phyloP scores from a whole-genome alignment of 352 stramenopile species.

The Globisporangium megalacanthum region DNA sequence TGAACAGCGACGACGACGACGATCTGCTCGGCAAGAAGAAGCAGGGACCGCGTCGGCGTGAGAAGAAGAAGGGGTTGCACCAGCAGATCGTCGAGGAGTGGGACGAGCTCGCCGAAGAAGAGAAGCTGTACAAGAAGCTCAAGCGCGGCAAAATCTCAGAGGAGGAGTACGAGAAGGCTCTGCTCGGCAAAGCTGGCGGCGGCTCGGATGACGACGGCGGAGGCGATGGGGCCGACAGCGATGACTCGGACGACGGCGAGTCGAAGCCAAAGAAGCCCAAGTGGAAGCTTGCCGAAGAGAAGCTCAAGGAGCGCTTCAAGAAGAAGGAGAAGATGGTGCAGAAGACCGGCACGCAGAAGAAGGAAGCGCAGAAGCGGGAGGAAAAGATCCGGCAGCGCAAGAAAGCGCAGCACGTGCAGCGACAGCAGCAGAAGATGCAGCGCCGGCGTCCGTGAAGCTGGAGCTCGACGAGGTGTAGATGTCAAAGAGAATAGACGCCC shows the following conservation, averaged over 20 bases:
- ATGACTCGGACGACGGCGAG: conserved; percentile 13
- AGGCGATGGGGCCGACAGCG: conserved; percentile 21
- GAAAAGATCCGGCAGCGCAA: conserved; percentile 80
- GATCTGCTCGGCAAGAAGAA: conserved; percentile 56
- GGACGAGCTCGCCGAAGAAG: conserved; percentile 98
- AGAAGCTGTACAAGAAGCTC: conserved; percentile 96
- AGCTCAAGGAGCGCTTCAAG: conserved; percentile 77
- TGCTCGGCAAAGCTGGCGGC: conserved; percentile 46
- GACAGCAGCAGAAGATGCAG: conserved; percentile 49
- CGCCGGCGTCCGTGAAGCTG: conserved; percentile 17
- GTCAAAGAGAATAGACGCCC: background rate
- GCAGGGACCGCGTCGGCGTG: conserved; percentile 61
- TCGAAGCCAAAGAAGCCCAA: conserved; percentile 50
- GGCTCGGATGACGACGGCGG: conserved; percentile 20
- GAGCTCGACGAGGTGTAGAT: background rate
- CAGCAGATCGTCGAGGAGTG: conserved; percentile 98
- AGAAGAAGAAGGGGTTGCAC: conserved; percentile 96
- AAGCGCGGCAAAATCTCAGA: conserved; percentile 97
- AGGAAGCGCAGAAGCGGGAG: conserved; percentile 71
- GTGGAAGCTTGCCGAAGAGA: conserved; percentile 50
- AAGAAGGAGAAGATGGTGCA: conserved; percentile 73
- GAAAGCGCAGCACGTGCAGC: conserved; percentile 67
- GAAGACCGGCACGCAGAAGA: conserved; percentile 72
- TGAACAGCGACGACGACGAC: conserved; percentile 32
- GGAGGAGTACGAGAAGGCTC: conserved; percentile 86